A percentile compares a stretch with the other conserved stretches of the same genome.
Conservation (phyloP, 176 grass and related monocot species). For the Cymbopogon citratus region DNA sequence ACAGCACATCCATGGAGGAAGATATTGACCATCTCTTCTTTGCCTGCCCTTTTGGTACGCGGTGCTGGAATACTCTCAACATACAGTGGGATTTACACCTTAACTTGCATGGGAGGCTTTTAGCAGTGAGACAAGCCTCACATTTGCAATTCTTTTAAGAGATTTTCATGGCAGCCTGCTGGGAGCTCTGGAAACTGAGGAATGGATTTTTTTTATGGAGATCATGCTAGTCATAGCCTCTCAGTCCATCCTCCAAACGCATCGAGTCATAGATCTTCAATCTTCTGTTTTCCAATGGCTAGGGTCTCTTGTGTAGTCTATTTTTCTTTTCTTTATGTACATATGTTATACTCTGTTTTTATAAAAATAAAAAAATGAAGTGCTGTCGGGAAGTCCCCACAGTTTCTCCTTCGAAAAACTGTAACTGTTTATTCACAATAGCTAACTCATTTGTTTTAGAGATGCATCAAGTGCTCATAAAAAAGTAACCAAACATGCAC, state of each 20-base stretch:
- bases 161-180: not conserved
- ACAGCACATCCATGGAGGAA: not conserved
- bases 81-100: not conserved
- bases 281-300: not conserved
- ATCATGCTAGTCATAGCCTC: not conserved
- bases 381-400: not conserved
- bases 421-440: not conserved
- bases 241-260: not conserved
- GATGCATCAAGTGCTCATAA: not conserved
- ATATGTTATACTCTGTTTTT: not conserved
- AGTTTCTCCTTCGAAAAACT: not conserved
- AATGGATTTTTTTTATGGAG: not conserved
- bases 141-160: not conserved
- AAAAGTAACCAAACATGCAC: not conserved
- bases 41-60: not conserved
- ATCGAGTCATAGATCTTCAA: not conserved
- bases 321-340: not conserved
- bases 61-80: not conserved
- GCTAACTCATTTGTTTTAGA: not conserved
- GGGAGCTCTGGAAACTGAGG: not conserved
- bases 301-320: not conserved
- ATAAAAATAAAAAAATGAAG: not conserved
- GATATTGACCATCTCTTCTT: not conserved
- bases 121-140: not conserved
- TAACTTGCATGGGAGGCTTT: not conserved